Base-by-base conservation (phyloP, 345 rosid species). In the Eucalyptus melliodora region DNA sequence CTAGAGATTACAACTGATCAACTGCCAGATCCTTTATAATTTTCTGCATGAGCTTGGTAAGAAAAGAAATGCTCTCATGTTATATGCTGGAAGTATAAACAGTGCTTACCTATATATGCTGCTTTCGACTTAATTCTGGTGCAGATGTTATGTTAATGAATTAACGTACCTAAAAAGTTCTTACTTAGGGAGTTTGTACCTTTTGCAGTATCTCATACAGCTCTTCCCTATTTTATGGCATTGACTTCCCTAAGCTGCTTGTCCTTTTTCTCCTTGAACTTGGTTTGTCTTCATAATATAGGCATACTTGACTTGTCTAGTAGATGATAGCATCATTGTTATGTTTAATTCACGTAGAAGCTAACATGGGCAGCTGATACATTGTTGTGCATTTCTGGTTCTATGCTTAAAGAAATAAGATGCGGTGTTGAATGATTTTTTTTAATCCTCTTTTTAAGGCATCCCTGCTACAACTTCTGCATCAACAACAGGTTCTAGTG, bases 381-480 rank as follows among this genome's bases (percentile, higher is more conserved):
- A 77, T 77, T 40, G 47, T 77, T 77, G 16, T 23, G 47, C 30
- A 23, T 77, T 40, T 77, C 85, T 77, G 85, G 85, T 40, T 77
- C 24, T 77, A 56, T 77, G 62, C 85, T 77, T 21, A 77, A 77
- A 44, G 85, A 77, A 40, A 23, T 21, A 77, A 85, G 56, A 86
- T 86, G 51, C 59, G 11, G 45, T 37, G 87, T 82, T 59, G 26
- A 72, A n/a, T 62, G 56, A 72, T 69, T 30, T 50, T 56, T 49
- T 49, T 45, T n/a, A n/a, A 67, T 24, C 67, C 86, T 50, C 65
- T 50, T 44, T 83, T 92, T 89, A 92, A 97, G 99, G 96, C 91
- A 86, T 88, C 65, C 89, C 96, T 88, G 72, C 94, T 87, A 92
- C 97, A 80, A 88, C 95, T 92, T 92, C 97, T 86, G 90, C 94